Base-by-base conservation (phyloP, 495 filamentous ascomycete species). In the Xylaria flabelliformis region DNA sequence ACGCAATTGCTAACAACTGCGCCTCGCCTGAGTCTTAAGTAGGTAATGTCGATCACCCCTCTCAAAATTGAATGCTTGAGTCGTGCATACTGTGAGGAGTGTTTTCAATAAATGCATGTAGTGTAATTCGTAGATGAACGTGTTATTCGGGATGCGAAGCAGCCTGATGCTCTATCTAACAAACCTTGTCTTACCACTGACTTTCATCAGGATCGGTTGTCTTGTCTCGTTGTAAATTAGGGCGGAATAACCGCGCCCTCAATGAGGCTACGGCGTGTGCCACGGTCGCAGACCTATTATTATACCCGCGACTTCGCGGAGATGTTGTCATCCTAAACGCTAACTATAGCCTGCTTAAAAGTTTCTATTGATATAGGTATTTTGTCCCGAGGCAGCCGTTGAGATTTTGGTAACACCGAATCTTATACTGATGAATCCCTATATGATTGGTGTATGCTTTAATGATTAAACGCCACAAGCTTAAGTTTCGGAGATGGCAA, bases 1-100 rank as follows among this genome's bases (percentile, higher is more conserved):
- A 58, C 15, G 29, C 29, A 36, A 12, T 34, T 58, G 55, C 55
- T 58, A 19, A 59, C 34, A n/a, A 9, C 55, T 59, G 55, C 55
- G 29, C 55, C 55, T 36, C 55, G 55, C 55, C 58, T 59, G 32
- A 13, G 29, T 56, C 26, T 24, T 34, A 64, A 44, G 24, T 34
- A 64, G 29, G 24, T 34, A 64, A 64, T 44, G 64, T 53, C 64
- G 64, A 66, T 66, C 64, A 24, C 26, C 12, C 29, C 26, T 66
- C 36, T 46, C 44, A 66, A 24, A 53, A 66, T 36, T 51, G 64
- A 29, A 50, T 13, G 36, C 36, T 8, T 39, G 36, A 39, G 36
- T 8, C 36, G 36, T 39, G 36, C 8, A 8, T 39, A 39, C 36
- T 39, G 6, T 51, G 24, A 39, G 58, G 34, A 46, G 24, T 10